Base-by-base conservation (phyloP, 2,329 filamentous ascomycete genomes). In the Hypoxylon sp. region DNA sequence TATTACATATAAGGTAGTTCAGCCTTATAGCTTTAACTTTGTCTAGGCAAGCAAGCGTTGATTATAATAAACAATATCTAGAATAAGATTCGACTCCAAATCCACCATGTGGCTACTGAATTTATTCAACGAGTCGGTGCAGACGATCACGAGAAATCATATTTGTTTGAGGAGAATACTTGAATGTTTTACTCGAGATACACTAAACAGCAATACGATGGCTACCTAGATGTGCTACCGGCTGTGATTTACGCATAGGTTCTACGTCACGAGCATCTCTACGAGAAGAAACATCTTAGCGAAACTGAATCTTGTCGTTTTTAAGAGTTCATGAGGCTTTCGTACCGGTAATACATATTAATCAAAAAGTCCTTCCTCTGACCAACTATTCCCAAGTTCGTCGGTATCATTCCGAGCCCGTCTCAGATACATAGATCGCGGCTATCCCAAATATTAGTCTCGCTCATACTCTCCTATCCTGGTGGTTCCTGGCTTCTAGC, bases 171-270 rank as follows among this genome's bases (percentile, higher is more conserved):
- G 37, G 13, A 42, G 6, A 42, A 42, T 22, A n/a, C 11, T 44
- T 17, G 10, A 22, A 44, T 17, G 39, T 44, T 19, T 10, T 17
- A 44, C 17, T n/a, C 11, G 8, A 17, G 17, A 19, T 11, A 22
- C 9, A 19, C 17, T 44, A 52, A 17, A 37, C 22, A 53, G 22
- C n/a, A 10, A n/a, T 29, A 14, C 24, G 13, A 56, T 46, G 52
- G n/a, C 6, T n/a, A 50, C 3, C 19, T 22, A 22, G 19, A 22
- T 58, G 50, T 58, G 19, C 44, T 50, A 29, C 44, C 26, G 29
- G 22, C 44, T 22, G 44, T 39, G 14, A 19, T 44, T 8, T 19
- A 5, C 17, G 39, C 5, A 37, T n/a, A n/a, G 4, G 13, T n/a
- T n/a, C 13, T 37, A 37, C n/a, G 13, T n/a, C 35, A 37, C 14